Conservation (phyloP, 352 stramenopile genomes). For the Globisporangium abappressorium region DNA sequence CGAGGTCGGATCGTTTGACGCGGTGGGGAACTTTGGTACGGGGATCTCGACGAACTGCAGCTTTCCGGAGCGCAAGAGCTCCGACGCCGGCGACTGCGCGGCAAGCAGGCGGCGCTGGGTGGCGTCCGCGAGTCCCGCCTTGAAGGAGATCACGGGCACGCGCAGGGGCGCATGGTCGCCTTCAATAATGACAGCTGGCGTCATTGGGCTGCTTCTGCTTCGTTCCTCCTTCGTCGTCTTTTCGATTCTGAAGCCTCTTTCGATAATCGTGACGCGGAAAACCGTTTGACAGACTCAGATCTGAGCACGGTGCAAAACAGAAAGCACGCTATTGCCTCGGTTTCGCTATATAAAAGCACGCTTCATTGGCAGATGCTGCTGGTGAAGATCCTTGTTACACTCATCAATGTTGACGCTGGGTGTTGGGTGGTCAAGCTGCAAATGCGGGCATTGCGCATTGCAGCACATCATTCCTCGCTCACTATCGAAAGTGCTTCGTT, state of each 20-base stretch:
- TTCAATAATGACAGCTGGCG: neutral
- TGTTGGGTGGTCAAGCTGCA: neutral
- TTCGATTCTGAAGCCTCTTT: neutral
- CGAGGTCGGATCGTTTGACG: neutral
- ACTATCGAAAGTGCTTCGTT: neutral
- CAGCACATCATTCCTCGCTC: neutral
- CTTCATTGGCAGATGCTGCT: too few relatives aligned
- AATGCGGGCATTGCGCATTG: neutral
- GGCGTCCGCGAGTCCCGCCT: slow-evolving; percentile 27
- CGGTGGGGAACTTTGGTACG: slow-evolving; percentile 11
- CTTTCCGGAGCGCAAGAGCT: slow-evolving; percentile 16
- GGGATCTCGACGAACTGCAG: slow-evolving; percentile 35
- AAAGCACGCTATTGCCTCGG: neutral
- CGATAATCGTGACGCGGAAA: neutral
- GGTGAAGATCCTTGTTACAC: neutral
- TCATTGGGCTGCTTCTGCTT: slow-evolving; percentile 3
- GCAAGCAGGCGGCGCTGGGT: slow-evolving; percentile 23
- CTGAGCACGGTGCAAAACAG: neutral
- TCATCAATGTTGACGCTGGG: neutral
- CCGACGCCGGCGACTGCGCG: neutral
- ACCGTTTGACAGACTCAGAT: neutral
- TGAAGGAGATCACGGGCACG: slow-evolving; percentile 37
- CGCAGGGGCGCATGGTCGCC: slow-evolving; percentile 10
- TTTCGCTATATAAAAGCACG: neutral
- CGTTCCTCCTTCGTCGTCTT: neutral